Conservation (phyloP, 2,329 filamentous ascomycete genomes). For the Nigrospora osmanthi region DNA sequence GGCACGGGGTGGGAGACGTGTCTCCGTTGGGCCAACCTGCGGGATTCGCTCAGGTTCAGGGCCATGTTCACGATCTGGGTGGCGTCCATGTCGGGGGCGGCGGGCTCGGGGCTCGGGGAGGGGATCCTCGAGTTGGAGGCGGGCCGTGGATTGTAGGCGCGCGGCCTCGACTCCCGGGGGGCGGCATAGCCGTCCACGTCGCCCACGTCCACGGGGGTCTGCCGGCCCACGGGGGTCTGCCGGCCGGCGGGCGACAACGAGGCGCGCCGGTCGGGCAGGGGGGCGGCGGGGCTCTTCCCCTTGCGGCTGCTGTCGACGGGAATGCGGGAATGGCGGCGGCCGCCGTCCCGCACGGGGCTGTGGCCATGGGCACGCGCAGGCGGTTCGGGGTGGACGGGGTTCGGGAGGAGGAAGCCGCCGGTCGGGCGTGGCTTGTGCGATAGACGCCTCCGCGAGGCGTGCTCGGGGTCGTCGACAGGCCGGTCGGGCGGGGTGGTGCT, state of each 20-base stretch:
- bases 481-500: slow-evolving; percentile 5
- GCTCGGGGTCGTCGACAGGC: slow-evolving; percentile 9
- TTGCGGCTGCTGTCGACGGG: slow-evolving; percentile 17
- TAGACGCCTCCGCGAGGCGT: slow-evolving; percentile 15
- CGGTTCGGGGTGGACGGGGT: slow-evolving; percentile 24
- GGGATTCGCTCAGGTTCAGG: slow-evolving; percentile 77
- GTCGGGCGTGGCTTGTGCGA: slow-evolving; percentile 35
- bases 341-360: slow-evolving; percentile 17
- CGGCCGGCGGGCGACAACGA: slow-evolving; percentile 1
- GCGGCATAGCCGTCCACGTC: slow-evolving; percentile 4
- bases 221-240: background rate
- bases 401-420: slow-evolving; percentile 44
- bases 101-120: slow-evolving; percentile 12
- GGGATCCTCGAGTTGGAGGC: slow-evolving; percentile 11
- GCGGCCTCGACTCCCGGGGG: slow-evolving; percentile 12
- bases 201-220: slow-evolving; percentile 7
- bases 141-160: slow-evolving; percentile 15
- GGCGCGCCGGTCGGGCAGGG: slow-evolving; percentile 5
- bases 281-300: slow-evolving; percentile 13
- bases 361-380: slow-evolving; percentile 12
- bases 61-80: slow-evolving; percentile 91
- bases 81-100: slow-evolving; percentile 61
- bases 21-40: slow-evolving; percentile 54
- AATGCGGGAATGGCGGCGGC: slow-evolving; percentile 19
- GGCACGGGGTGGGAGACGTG: slow-evolving; percentile 44